Base-by-base conservation (phyloP, 306 rosid species). In the Acacia confusa region DNA sequence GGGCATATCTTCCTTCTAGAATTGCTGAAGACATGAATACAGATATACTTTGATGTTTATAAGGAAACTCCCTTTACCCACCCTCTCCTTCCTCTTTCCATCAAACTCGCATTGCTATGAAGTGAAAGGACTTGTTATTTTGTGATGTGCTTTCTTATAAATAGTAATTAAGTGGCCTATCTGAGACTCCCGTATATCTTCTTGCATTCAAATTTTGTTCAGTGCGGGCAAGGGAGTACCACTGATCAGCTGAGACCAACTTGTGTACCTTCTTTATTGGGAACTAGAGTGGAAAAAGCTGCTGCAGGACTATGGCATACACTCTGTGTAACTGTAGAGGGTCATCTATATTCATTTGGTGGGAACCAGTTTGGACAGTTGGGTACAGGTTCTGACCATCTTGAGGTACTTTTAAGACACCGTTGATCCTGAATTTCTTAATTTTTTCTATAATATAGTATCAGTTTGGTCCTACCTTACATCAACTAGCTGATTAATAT, bases 261-360 rank as follows among this genome's bases (percentile, higher is more conserved):
- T 44, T 82, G 65, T 60, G 94, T 91, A 84, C 81, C 90, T 76
- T 94, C 97, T 43, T 85, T 94, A 25, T 76, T 76, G n/a, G 85
- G 85, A 83, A 84, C 85, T 22, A 74, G 73, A 80, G 91, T 94
- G 60, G 83, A 85, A 78, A 88, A 65, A 48, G 76, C 90, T 25
- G 89, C 98, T 71, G 94, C 97, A 20, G 98, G 98, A 80, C 89
- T 94, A 53, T 94, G 98, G 97, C 98, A 94, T 81, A 91, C 98
- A 66, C 27, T 94, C 15, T 92, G 98, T 79, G 73, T 89, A 36
- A 82, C 97, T 36, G 89, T 11, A 73, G 91, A 91, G 32, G 97
- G 97, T 45, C 81, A 72, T 70, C 83, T 92, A 67, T 89, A 87
- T 77, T 90, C 87, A 36, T 94, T 94, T 82, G 97, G 98, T 22